These are phyloP conservation scores for Phymatotrichopsis omnivora DNA, from an alignment of 2,329 filamentous ascomycete species.

Conservation along the genomic window DNA sequence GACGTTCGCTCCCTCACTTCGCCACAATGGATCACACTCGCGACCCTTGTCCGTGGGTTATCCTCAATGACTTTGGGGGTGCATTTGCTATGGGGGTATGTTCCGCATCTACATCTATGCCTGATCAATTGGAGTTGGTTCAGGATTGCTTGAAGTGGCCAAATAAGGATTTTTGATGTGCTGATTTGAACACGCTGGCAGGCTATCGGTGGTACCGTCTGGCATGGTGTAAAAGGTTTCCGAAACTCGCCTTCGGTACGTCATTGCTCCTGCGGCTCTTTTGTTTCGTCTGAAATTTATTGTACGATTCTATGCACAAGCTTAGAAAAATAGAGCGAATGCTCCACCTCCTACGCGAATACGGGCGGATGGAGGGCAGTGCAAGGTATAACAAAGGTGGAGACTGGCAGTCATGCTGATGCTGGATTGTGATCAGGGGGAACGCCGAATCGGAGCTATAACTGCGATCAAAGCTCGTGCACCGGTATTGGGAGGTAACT, in stretches of 20 bases:
- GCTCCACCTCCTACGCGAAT: too few relatives aligned
- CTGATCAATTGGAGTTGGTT: constrained; percentile 82
- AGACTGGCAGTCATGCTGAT: too few relatives aligned
- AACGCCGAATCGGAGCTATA: constrained; percentile 88
- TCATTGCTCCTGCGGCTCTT: neutral
- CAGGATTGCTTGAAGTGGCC: neutral
- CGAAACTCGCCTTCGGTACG: constrained; percentile 56
- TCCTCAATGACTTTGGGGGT: constrained; percentile 93
- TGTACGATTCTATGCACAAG: too few relatives aligned
- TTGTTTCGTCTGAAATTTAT: too few relatives aligned
- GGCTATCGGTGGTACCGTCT: constrained; percentile 72
- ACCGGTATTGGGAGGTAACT: constrained; percentile 93
- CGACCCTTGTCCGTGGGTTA: constrained; percentile 95
- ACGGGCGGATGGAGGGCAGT: too few relatives aligned
- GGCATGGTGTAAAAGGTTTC: constrained; percentile 95
- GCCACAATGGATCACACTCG: constrained; percentile 64
- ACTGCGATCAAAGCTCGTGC: constrained; percentile 97
- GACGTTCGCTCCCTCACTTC: neutral
- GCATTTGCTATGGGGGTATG: constrained; percentile 93
- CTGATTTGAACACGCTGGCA: constrained; percentile 34
- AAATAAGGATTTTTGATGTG: neutral
- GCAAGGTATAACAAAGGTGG: too few relatives aligned
- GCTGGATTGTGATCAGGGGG: constrained; percentile 59
- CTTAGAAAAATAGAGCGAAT: too few relatives aligned
- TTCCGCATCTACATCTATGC: constrained; percentile 40